phyloP scores from a whole-genome alignment of 306 rosid genomes.

The Crataegus laevigata region DNA sequence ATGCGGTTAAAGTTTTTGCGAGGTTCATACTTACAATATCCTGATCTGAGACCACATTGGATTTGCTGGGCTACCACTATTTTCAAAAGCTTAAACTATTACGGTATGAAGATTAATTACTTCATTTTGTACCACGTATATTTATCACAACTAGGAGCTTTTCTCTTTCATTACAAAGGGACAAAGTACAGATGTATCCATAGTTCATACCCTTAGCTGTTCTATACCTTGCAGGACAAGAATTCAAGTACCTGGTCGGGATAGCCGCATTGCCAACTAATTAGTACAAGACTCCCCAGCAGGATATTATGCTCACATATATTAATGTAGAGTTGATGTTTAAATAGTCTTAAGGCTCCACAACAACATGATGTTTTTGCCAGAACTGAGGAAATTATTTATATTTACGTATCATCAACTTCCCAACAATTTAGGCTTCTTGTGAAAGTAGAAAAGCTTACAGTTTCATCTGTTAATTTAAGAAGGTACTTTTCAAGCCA shows the following conservation, averaged over 20 bases:
- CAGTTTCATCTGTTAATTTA: background rate
- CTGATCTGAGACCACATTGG: background rate
- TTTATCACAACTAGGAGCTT: background rate
- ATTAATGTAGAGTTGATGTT: background rate
- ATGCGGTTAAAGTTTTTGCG: background rate
- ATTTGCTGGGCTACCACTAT: background rate
- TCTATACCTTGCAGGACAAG: too few species aligned
- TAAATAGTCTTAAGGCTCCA: background rate
- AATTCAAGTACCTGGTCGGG: background rate
- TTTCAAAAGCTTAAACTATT: background rate
- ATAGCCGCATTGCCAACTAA: background rate
- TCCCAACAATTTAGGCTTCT: background rate
- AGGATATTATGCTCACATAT: background rate
- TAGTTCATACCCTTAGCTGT: too few species aligned
- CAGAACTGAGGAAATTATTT: background rate
- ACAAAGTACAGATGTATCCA: too few species aligned
- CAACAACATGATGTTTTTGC: background rate
- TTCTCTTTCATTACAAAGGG: background rate
- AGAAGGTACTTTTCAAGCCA: background rate
- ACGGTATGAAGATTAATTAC: background rate
- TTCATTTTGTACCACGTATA: background rate
- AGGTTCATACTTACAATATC: background rate
- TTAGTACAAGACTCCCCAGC: background rate
- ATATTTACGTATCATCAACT: background rate
- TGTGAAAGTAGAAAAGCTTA: background rate